These are phyloP conservation scores for Sphaerulina vaccinii DNA, from an alignment of 2,329 filamentous ascomycete species.

Conservation along the genomic window DNA sequence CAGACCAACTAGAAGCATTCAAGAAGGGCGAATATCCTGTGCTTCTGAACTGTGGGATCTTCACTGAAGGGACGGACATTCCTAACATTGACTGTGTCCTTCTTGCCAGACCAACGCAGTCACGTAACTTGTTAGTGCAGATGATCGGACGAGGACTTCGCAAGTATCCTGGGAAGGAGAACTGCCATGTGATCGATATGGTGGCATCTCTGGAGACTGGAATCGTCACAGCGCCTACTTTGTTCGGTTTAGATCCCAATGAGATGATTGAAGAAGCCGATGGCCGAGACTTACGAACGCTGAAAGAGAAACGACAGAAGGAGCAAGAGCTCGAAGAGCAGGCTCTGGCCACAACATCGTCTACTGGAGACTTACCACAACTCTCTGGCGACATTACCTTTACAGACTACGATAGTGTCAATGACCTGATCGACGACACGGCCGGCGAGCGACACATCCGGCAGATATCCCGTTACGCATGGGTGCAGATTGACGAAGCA, in stretches of 20 bases:
- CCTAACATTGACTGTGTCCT: constrained; percentile 95
- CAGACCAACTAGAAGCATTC: constrained; percentile 72
- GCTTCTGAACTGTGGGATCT: constrained; percentile 90
- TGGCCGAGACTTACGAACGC: constrained; percentile 58
- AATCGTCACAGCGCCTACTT: constrained; percentile 83
- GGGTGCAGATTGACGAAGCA: constrained; percentile 74
- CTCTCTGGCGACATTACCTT: constrained; percentile 63
- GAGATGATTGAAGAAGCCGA: constrained; percentile 70
- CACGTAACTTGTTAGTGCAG: constrained; percentile 88
- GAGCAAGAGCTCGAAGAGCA: constrained; percentile 43
- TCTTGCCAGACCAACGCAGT: constrained; percentile 82
- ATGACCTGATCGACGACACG: constrained; percentile 82
- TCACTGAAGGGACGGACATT: constrained; percentile 96
- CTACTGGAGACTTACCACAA: neutral
- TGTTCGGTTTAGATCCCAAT: constrained; percentile 86
- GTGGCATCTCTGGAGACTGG: constrained; percentile 81
- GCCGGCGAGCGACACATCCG: constrained; percentile 77
- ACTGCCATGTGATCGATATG: constrained; percentile 97
- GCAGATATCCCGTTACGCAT: constrained; percentile 69
- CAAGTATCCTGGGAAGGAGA: constrained; percentile 71
- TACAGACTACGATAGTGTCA: constrained; percentile 88
- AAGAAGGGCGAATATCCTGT: constrained; percentile 76
- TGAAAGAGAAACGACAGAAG: constrained; percentile 50
- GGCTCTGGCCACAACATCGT: constrained; percentile 8
- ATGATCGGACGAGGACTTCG: constrained; percentile 97